Evolutionary conservation across 371 early-diverging fungal species (phyloP).

Genomic region (Apophysomyces trapeziformis): DNA sequence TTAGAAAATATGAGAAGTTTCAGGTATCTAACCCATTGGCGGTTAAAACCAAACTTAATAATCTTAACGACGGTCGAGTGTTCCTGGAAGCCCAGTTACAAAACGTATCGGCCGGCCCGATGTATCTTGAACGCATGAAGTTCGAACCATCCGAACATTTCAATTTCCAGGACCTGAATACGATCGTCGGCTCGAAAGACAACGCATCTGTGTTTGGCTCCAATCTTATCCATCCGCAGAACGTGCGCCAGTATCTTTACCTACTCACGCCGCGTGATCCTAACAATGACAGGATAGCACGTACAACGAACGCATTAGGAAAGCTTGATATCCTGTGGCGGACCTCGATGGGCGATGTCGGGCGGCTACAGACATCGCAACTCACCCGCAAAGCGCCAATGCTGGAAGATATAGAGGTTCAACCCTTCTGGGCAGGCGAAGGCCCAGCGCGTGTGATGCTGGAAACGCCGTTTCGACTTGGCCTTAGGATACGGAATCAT

Average conservation of each 20-base stretch:
- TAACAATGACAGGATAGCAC: constrained; percentile 62
- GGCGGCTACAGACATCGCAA: constrained; percentile 94
- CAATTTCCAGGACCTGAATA: constrained; percentile 68
- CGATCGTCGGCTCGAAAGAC: constrained; percentile 27
- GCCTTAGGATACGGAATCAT: constrained; percentile 59
- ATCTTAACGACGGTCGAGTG: constrained; percentile 71
- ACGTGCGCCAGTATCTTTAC: constrained; percentile 91
- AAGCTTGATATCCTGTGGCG: constrained; percentile 96
- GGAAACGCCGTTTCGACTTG: constrained; percentile 72
- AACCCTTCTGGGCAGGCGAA: constrained; percentile 52
- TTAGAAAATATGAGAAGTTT: constrained; percentile 94
- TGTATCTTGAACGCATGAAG: constrained; percentile 88
- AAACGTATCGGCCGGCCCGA: constrained; percentile 78
- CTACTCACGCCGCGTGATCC: constrained; percentile 71
- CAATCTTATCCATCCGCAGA: constrained; percentile 71
- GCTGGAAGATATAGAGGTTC: constrained; percentile 78
- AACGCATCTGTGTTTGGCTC: constrained; percentile 60
- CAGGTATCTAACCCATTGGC: constrained; percentile 94
- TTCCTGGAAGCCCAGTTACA: constrained; percentile 94
- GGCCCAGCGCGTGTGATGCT: constrained; percentile 39
- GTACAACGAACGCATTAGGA: constrained; percentile 83
- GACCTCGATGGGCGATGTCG: constrained; percentile 83
- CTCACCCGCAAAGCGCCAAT: constrained; percentile 82
- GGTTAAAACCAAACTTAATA: constrained; percentile 95
- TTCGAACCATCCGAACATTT: constrained; percentile 86